Percentiles rank a stretch among this genome's conserved stretches.
Conservation (phyloP, 495 filamentous ascomycete species). For the Xylaria palmicola region DNA sequence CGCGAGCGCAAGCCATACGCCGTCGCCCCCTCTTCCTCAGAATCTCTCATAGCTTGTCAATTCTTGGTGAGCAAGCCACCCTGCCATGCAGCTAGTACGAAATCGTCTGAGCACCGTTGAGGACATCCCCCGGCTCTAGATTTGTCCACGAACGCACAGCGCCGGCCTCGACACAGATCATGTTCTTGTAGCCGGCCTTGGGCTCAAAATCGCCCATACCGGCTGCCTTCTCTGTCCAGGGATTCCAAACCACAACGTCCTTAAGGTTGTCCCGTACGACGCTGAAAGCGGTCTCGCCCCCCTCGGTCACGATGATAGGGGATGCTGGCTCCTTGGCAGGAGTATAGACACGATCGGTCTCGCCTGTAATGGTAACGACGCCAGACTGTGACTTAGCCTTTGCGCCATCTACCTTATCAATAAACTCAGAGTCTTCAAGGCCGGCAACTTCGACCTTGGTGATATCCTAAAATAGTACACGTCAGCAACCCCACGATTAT, state of each 20-base stretch:
- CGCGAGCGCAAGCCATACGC: not conserved
- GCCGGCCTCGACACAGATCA: slow-evolving; percentile 93
- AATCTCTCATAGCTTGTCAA: slow-evolving; percentile 3
- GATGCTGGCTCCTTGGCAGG: slow-evolving; percentile 63
- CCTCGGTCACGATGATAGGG: slow-evolving; percentile 56
- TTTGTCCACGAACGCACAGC: slow-evolving; percentile 77
- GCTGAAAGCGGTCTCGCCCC: slow-evolving; percentile 62
- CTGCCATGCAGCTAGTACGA: slow-evolving; percentile 19
- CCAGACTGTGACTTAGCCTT: slow-evolving; percentile 57
- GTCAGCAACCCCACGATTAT: slow-evolving; percentile 12
- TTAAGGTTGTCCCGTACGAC: slow-evolving; percentile 75
- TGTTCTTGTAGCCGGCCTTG: slow-evolving; percentile 82
- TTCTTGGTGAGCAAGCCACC: not conserved
- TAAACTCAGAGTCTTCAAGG: slow-evolving; percentile 69
- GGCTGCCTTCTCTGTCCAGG: slow-evolving; percentile 80
- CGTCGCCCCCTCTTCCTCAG: not conserved
- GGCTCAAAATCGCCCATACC: slow-evolving; percentile 86
- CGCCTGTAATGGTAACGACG: slow-evolving; percentile 59
- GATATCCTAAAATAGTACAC: slow-evolving; percentile 64
- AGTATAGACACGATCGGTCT: slow-evolving; percentile 73
- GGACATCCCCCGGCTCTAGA: slow-evolving; percentile 81
- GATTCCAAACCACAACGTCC: slow-evolving; percentile 97
- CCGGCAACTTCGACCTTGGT: slow-evolving; percentile 64
- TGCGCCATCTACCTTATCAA: slow-evolving; percentile 74
- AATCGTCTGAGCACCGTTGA: slow-evolving; percentile 86